phyloP scores from a whole-genome alignment of 768 basidiomycete genomes.

The Megacollybia marginata region DNA sequence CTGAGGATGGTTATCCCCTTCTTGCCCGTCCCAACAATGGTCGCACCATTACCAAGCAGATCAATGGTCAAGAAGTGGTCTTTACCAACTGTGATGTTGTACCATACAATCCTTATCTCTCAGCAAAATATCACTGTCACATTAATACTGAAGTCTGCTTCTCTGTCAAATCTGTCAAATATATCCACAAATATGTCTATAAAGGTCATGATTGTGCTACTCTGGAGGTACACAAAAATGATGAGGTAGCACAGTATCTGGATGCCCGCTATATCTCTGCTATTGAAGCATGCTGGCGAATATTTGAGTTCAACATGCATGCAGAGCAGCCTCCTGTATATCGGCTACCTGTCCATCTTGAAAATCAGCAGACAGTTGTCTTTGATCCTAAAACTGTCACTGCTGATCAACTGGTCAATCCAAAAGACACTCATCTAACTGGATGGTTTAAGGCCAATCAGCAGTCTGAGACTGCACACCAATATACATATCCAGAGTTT shows the following conservation, averaged over 20 bases:
- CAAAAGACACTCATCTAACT: no score
- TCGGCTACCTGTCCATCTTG: no score
- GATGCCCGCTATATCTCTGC: conserved; percentile 24
- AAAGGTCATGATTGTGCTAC: conserved; percentile 23
- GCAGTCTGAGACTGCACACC: conserved; percentile 4
- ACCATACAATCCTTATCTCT: conserved; percentile 26
- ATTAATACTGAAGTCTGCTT: conserved; percentile 32
- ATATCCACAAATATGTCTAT: conserved; percentile 30
- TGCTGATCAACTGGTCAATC: no score
- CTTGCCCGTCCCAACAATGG: no score
- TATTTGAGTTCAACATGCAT: conserved; percentile 24
- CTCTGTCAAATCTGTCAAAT: conserved; percentile 27
- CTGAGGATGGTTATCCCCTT: no score
- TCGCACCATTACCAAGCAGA: no score
- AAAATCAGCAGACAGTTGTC: no score
- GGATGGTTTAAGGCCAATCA: no score
- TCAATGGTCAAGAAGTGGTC: conserved; percentile 16
- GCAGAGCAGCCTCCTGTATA: conserved; percentile 19
- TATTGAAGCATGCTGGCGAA: conserved; percentile 20
- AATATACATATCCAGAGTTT: conserved; percentile 26
- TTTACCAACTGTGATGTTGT: conserved; percentile 5
- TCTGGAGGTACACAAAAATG: conserved; percentile 13
- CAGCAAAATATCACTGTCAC: conserved; percentile 26
- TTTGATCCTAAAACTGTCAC: no score
- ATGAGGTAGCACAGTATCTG: conserved; percentile 25